phyloP scores from a whole-genome alignment of 306 rosid genomes.

The Quillaja saponaria region DNA sequence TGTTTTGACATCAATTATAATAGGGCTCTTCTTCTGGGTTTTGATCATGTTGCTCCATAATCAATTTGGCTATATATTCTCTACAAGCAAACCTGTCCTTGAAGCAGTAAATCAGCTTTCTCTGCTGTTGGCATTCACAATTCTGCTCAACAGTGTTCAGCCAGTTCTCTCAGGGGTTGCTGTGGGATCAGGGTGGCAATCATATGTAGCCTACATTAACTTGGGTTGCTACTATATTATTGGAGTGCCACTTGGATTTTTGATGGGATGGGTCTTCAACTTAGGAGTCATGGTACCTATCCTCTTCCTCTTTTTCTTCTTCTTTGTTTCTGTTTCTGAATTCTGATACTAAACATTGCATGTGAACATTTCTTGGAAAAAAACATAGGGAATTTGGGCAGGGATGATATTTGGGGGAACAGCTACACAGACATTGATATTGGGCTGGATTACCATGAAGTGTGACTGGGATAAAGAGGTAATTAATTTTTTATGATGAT shows the following conservation, averaged over 20 bases:
- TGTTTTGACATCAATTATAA: conserved; percentile 51
- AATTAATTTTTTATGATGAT: too few relatives aligned
- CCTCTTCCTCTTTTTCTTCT: too few relatives aligned
- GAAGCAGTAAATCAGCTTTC: conserved; percentile 56
- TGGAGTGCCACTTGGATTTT: conserved; percentile 73
- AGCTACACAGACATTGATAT: conserved; percentile 55
- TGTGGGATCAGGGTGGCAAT: conserved; percentile 92
- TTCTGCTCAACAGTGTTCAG: conserved; percentile 76
- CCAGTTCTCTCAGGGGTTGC: conserved; percentile 92
- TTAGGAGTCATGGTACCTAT: conserved; percentile 53
- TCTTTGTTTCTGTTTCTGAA: too few relatives aligned
- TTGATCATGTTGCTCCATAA: conserved; percentile 48
- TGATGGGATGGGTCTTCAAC: conserved; percentile 69
- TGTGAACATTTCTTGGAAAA: too few relatives aligned
- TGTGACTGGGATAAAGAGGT: conserved; percentile 79
- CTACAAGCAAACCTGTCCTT: conserved; percentile 56
- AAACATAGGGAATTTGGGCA: conserved; percentile 64
- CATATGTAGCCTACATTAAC: conserved; percentile 81
- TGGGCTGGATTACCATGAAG: conserved; percentile 44
- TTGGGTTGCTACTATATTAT: conserved; percentile 75
- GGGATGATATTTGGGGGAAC: conserved; percentile 76
- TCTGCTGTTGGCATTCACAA: conserved; percentile 64
- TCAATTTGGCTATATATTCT: conserved; percentile 54
- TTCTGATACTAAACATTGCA: too few relatives aligned
- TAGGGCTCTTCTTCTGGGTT: conserved; percentile 69